Conservation (phyloP, 225 moss, liverwort and hornwort genomes). For the Bryoerythrophyllum caledonicum region DNA sequence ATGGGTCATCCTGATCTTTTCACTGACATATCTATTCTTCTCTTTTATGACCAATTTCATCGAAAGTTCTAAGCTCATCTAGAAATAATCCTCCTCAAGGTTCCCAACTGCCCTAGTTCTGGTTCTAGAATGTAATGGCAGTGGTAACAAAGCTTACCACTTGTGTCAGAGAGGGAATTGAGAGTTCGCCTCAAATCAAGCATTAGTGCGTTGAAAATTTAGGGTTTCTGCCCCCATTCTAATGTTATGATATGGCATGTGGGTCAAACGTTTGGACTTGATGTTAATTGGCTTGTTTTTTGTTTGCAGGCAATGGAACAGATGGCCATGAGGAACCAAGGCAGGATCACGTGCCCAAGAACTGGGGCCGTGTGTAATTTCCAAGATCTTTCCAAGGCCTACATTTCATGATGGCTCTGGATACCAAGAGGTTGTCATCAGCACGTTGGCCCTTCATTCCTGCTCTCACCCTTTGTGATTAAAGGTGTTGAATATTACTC, state of each 20-base stretch:
- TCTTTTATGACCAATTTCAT: too few species aligned
- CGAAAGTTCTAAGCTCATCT: too few species aligned
- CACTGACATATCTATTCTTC: too few species aligned
- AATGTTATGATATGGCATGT: background rate
- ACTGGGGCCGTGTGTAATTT: slow-evolving; percentile 71
- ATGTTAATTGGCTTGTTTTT: background rate
- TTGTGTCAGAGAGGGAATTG: background rate
- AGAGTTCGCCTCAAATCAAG: background rate
- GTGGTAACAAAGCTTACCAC: too few species aligned
- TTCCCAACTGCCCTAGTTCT: too few species aligned
- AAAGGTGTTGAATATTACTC: slow-evolving; percentile 33
- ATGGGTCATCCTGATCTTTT: too few species aligned
- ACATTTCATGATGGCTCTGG: slow-evolving; percentile 70
- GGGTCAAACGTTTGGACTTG: background rate
- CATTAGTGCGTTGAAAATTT: background rate
- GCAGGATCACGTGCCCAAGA: slow-evolving; percentile 87
- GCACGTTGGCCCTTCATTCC: slow-evolving; percentile 23
- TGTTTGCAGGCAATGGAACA: slow-evolving; percentile 89
- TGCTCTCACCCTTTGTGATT: slow-evolving; percentile 30
- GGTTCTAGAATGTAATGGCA: too few species aligned
- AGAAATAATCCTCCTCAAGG: too few species aligned
- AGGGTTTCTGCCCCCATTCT: background rate
- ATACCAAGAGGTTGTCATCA: slow-evolving; percentile 12
- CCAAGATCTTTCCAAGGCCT: slow-evolving; percentile 88
- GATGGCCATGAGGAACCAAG: slow-evolving; percentile 89